Conservation (phyloP, 257 asterid species). For the Salvia rosmarinus region DNA sequence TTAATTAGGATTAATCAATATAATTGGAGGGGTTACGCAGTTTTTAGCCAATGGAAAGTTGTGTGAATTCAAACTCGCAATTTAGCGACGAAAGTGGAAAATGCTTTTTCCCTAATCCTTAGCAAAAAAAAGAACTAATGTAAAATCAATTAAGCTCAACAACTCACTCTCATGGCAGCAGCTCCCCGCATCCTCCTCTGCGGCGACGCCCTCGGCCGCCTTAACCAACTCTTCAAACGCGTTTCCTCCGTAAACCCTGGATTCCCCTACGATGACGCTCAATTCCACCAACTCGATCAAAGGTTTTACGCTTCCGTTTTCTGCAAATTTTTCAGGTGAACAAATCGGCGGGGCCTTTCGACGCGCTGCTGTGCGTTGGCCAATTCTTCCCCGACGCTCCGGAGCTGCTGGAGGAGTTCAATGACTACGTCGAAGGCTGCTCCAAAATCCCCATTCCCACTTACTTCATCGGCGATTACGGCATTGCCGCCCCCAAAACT, state of each 20-base stretch:
- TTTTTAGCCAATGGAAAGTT: no score
- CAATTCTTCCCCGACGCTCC: constrained; percentile 84
- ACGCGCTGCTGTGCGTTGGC: constrained; percentile 89
- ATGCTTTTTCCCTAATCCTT: no score
- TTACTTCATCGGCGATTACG: constrained; percentile 93
- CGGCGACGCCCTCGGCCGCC: constrained; percentile 97
- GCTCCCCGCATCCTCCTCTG: constrained; percentile 83
- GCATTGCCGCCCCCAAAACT: constrained; percentile 66
- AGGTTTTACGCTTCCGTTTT: background rate
- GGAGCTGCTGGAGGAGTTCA: constrained; percentile 77
- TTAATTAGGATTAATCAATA: no score
- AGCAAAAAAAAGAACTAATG: background rate
- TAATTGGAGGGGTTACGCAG: no score
- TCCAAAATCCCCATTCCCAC: constrained; percentile 69
- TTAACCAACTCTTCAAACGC: constrained; percentile 83
- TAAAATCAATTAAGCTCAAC: constrained; percentile 16
- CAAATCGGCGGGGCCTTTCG: constrained; percentile 96
- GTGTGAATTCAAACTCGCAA: no score
- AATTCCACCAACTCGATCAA: background rate
- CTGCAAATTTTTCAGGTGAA: constrained; percentile 66
- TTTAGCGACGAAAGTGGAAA: no score
- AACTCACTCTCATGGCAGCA: constrained; percentile 48
- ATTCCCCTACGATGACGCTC: background rate
- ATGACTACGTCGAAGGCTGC: constrained; percentile 74
- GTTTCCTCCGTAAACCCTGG: constrained; percentile 60